phyloP scores from a whole-genome alignment of 73 alveolate species.

The Paramecium sexaurelia region DNA sequence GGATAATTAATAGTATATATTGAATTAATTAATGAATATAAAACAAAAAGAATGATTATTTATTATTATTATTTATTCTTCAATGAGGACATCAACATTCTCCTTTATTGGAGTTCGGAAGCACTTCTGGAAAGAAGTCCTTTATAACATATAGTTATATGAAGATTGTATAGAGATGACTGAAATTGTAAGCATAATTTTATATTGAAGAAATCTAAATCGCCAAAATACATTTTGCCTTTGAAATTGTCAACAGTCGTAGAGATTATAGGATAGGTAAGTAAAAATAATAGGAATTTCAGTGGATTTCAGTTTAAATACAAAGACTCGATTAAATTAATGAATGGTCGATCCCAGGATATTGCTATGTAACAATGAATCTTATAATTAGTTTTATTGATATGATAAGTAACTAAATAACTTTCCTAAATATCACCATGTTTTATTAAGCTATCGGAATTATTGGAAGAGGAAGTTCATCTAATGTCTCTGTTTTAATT shows the following conservation, averaged over 20 bases:
- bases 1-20: neutral
- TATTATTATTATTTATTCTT: neutral
- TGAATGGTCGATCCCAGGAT: neutral
- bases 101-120: neutral
- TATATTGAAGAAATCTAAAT: neutral
- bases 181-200: neutral
- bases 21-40: neutral
- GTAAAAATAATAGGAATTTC: neutral
- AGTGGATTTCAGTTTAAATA: neutral
- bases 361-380: neutral
- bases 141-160: neutral
- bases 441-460: neutral
- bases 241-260: neutral
- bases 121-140: neutral
- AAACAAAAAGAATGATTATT: neutral
- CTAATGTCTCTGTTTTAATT: neutral
- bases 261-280: neutral
- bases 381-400: neutral
- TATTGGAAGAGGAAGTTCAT: neutral
- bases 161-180: constrained; percentile 22
- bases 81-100: neutral
- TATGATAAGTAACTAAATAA: neutral
- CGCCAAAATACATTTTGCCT: neutral
- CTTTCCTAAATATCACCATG: neutral
- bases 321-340: neutral